Evolutionary conservation across 768 basidiomycete species (phyloP), one percentile per base, ranked within the genome.

Genomic region (Suillus plorans): DNA sequence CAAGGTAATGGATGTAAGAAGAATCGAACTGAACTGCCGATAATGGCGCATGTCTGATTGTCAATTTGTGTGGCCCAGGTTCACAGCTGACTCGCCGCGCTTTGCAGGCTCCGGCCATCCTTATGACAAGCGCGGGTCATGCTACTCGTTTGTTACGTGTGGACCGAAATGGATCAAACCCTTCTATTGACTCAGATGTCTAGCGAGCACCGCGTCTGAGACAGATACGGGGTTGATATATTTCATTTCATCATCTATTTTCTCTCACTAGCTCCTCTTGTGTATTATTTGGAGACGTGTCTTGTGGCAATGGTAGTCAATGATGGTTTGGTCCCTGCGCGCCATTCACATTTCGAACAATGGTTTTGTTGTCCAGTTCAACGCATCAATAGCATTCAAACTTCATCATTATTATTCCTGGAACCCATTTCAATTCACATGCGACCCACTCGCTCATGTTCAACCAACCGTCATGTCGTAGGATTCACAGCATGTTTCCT

Each of bases 191-290:
- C 93, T 91, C 87, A 87, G 86, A 79, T 85, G 80, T 81, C 78
- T 76, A 64, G 72, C 91, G 85, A 79, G 72, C 68, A 79, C 87
- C 78, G 80, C 80, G 79, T 81, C 81, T 90, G 89, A 86, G 94
- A 96, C 94, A 96, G 94, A 95, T 96, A 94, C 93, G 94, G 84
- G 91, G 92, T 81, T 64, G 45, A 76, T 73, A 76, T 72, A 55
- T 37, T 50, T 47, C n/a, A 60, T 37, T 50, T 47, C n/a, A 1
- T 60, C 4, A 14, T 41, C 39, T 14, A n/a, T 57, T 22, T 14
- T 25, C 37, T 9, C 9, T 55, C 34, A 37, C 31, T 55, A 34
- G 53, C 34, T 34, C 10, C 20, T n/a, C 31, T 36, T 12, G 20
- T 55, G 20, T 36, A 34, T n/a, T 13, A 13, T 55, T 12, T 36